Base-by-base conservation (phyloP, 208 protist genomes). In the Acanthamoeba lenticulata region DNA sequence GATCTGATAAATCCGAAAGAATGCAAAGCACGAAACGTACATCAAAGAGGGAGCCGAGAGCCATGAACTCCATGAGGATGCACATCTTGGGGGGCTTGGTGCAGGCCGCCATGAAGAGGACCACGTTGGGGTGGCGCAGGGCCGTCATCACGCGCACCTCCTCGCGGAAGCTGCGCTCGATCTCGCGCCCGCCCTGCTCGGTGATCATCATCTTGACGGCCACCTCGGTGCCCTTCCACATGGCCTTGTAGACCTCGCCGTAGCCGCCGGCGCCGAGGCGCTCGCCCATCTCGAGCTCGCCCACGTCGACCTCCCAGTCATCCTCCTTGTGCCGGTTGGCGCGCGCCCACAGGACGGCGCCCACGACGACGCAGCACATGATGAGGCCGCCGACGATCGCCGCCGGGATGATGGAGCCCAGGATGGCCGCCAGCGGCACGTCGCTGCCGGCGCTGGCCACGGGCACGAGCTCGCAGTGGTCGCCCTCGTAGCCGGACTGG, bases 61-160 rank as follows among this genome's bases (percentile, higher is more conserved):
- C 13, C 69, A 79, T 79, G 34, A 42, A n/a, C 52, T 89, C 81
- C 81, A 89, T 89, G 47, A 89, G 40, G 32, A 89, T 89, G 44
- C 81, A 89, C 52, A 89, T 65, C 44, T 49, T 55, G 81, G 81
- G 81, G 9, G 81, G 40, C 45, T 89, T 89, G 21, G 52, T 89
- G 44, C 47, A 89, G 4, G 81, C 81, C 57, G 81, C 81, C 81
- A 89, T 96, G 83, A 96, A 96, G 29, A 96, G 93, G 4, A 95
- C 89, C 21, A 96, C 65, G 88, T 96, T 96, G 32, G 95, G 95
- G 29, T 96, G 95, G 24, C 86, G 11, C 24, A 96, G 55, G n/a
- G 94, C 57, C 9, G 65, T 95, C 65, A 96, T 93, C 36, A 96
- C 93, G 24, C 47, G 62, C 47, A 96, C 95, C 60, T 96, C 95